phyloP scores from a whole-genome alignment of 2,329 filamentous ascomycete genomes.

The Corniculantispora saksenae region DNA sequence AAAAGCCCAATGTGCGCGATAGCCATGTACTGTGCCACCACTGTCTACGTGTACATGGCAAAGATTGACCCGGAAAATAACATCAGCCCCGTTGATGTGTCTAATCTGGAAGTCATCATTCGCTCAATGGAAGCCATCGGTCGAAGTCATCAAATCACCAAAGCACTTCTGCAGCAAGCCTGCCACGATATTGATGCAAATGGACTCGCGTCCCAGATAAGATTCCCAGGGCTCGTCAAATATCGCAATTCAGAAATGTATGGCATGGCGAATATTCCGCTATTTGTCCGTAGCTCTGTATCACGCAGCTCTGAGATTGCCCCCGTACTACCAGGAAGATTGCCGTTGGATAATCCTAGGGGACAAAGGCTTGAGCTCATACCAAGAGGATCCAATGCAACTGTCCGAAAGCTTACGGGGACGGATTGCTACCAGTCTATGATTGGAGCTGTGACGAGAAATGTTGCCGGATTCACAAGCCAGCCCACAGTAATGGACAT shows the following conservation, averaged over 20 bases:
- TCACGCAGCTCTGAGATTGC: slow-evolving; percentile 42
- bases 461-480: slow-evolving; percentile 26
- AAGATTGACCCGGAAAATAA: slow-evolving; percentile 64
- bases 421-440: slow-evolving; percentile 34
- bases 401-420: slow-evolving; percentile 23
- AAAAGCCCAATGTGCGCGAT: slow-evolving; percentile 56
- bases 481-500: slow-evolving; percentile 1
- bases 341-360: slow-evolving; percentile 40
- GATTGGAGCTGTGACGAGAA: slow-evolving; percentile 36
- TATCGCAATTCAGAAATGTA: slow-evolving; percentile 33
- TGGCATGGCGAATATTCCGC: slow-evolving; percentile 43
- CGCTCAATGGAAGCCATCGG: slow-evolving; percentile 77
- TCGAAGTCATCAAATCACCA: slow-evolving; percentile 71
- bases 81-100: slow-evolving; percentile 48
- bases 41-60: slow-evolving; percentile 80
- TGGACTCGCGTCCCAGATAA: slow-evolving; percentile 38
- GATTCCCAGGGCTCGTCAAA: slow-evolving; percentile 37
- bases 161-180: slow-evolving; percentile 82
- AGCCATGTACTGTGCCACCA: slow-evolving; percentile 80
- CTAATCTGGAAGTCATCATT: slow-evolving; percentile 72
- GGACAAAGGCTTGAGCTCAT: slow-evolving; percentile 21
- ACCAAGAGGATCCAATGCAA: neutral
- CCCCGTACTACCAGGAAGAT: slow-evolving; percentile 46
- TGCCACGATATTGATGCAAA: slow-evolving; percentile 74
- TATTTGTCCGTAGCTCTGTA: slow-evolving; percentile 48